A percentile compares a stretch with the other conserved stretches of the same genome.
Conservation (phyloP, 176 grass and related monocot species). For the Phoenix roebelenii region DNA sequence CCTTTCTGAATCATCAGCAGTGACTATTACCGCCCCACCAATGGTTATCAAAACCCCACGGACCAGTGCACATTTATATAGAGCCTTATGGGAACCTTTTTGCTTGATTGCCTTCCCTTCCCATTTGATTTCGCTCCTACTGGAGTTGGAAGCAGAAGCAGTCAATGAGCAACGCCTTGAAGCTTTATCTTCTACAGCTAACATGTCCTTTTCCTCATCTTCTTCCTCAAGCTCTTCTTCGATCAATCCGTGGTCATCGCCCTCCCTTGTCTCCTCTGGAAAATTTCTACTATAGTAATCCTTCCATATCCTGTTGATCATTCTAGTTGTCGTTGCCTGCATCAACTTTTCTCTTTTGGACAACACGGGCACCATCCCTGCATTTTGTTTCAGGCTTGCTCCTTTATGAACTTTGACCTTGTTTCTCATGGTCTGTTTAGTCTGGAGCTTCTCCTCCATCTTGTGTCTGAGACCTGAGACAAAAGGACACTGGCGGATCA, state of each 20-base stretch:
- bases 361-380: slow-evolving; percentile 25
- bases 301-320: slow-evolving; percentile 55
- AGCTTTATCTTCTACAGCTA: slow-evolving; percentile 16
- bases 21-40: slow-evolving; percentile 39
- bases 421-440: slow-evolving; percentile 48
- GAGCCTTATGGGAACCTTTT: slow-evolving; percentile 32
- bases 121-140: slow-evolving; percentile 26
- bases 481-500: slow-evolving; percentile 42
- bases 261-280: slow-evolving; percentile 38
- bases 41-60: slow-evolving; percentile 41
- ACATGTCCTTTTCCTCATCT: slow-evolving; percentile 38
- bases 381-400: slow-evolving; percentile 49
- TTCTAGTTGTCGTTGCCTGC: slow-evolving; percentile 65
- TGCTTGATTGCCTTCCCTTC: slow-evolving; percentile 27
- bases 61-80: slow-evolving; percentile 47
- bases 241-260: slow-evolving; percentile 21
- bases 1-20: slow-evolving; percentile 49
- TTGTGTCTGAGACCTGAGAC: slow-evolving; percentile 29
- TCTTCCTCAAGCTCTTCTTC: slow-evolving; percentile 59
- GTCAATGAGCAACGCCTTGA: slow-evolving; percentile 15
- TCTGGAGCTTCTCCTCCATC: slow-evolving; percentile 62
- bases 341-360: slow-evolving; percentile 41
- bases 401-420: slow-evolving; percentile 28
- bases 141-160: slow-evolving; percentile 22
- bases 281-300: slow-evolving; percentile 56